Evolutionary conservation across 768 basidiomycete genomes (phyloP).

Genomic region (Dentipellis fragilis): DNA sequence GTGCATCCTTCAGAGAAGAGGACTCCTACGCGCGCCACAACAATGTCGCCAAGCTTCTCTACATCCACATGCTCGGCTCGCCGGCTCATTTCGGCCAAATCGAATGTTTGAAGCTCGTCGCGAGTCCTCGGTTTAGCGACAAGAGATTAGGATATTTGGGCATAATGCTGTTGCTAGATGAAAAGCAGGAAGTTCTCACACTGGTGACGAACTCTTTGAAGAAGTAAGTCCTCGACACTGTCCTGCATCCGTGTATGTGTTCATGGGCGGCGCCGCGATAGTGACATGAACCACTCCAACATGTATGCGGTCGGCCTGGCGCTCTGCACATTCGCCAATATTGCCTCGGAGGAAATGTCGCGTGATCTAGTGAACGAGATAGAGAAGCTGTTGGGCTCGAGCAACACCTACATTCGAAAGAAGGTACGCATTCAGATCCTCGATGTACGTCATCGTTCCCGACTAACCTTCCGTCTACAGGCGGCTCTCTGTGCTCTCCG

Average conservation of each 20-base stretch:
- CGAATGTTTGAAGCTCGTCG: conserved; percentile 90
- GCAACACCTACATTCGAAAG: conserved; percentile 97
- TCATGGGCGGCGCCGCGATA: conserved; percentile 23
- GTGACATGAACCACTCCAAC: conserved; percentile 99
- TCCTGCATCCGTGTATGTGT: neutral
- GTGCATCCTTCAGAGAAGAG: conserved; percentile 95
- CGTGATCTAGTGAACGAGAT: conserved; percentile 96
- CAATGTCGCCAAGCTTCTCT: conserved; percentile 95
- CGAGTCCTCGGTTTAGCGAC: conserved; percentile 91
- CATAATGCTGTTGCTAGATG: conserved; percentile 94
- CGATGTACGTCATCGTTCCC: neutral
- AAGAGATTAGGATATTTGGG: conserved; percentile 95
- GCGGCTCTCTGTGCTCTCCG: conserved; percentile 92
- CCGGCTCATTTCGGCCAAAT: conserved; percentile 99
- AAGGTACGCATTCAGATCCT: conserved; percentile 52
- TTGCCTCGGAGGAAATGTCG: conserved; percentile 99
- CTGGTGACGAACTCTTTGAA: conserved; percentile 97
- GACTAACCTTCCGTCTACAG: conserved; percentile 27
- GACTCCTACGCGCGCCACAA: conserved; percentile 92
- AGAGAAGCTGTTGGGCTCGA: conserved; percentile 92
- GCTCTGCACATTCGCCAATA: conserved; percentile 96
- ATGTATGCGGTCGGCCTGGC: conserved; percentile 98
- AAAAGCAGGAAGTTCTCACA: conserved; percentile 95
- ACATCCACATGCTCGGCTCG: conserved; percentile 98
- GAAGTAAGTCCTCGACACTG: conserved; percentile 50